These are phyloP conservation scores for Calendula officinalis DNA, from an alignment of 129 eudicot genomes.

Conservation along the genomic window DNA sequence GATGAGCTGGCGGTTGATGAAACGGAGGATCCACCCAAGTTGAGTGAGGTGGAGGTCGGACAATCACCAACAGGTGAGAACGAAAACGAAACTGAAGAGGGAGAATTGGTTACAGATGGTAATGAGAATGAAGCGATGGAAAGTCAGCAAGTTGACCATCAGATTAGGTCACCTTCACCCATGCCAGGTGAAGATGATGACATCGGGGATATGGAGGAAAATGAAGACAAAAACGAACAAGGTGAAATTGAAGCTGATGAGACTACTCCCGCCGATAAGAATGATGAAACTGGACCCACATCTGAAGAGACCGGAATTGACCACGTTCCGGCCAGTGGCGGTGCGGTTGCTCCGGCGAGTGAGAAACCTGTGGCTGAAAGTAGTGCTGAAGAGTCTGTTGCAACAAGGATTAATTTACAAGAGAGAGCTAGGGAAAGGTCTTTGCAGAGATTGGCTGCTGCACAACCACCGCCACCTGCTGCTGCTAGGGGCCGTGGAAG, in stretches of 20 bases:
- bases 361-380: constrained; percentile 35
- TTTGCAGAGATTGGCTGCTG: constrained; percentile 45
- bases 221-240: constrained; percentile 58
- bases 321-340: constrained; percentile 25
- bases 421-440: constrained; percentile 68
- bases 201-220: constrained; percentile 52
- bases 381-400: constrained; percentile 35
- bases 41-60: constrained; percentile 46
- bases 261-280: constrained; percentile 41
- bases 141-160: constrained; percentile 37
- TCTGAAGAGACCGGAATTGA: constrained; percentile 40
- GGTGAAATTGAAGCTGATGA: constrained; percentile 45
- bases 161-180: constrained; percentile 39
- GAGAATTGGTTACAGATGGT: constrained; percentile 62
- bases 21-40: constrained; percentile 33
- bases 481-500: constrained; percentile 70
- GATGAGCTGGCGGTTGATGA: constrained; percentile 42
- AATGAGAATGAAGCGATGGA: constrained; percentile 46
- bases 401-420: constrained; percentile 52
- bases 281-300: constrained; percentile 31
- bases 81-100: constrained; percentile 77
- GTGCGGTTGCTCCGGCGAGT: constrained; percentile 16
- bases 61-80: constrained; percentile 46
- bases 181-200: constrained; percentile 44
- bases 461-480: constrained; percentile 32